Evolutionary conservation across 768 basidiomycete genomes (phyloP).

Genomic region (Saitozyma sp.): DNA sequence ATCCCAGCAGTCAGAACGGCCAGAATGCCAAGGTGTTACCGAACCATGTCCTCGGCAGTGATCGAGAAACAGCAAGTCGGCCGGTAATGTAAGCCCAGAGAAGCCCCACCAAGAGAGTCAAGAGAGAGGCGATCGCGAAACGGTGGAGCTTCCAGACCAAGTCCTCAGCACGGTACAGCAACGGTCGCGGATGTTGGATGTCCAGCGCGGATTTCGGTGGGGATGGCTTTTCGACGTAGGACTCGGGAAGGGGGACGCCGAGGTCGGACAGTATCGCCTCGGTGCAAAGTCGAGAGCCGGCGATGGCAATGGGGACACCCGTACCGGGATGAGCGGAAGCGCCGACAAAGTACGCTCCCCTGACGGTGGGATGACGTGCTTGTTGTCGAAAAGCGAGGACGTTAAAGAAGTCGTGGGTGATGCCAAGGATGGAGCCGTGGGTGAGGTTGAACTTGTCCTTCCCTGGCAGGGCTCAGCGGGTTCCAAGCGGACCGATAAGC

Average conservation of each 20-base stretch:
- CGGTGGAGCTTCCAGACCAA: slow-evolving; percentile 3
- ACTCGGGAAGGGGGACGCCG: slow-evolving; percentile 28
- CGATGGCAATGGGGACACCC: slow-evolving; percentile 55
- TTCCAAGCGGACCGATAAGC: neutral
- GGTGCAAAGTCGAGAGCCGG: slow-evolving; percentile 53
- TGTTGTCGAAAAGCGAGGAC: slow-evolving; percentile 52
- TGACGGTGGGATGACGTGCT: slow-evolving; percentile 48
- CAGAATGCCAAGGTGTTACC: too few species aligned
- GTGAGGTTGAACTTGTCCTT: slow-evolving; percentile 56
- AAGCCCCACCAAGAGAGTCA: neutral
- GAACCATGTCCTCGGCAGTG: too few species aligned
- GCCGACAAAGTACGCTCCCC: slow-evolving; percentile 56
- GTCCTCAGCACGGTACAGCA: slow-evolving; percentile 17
- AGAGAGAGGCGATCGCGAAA: slow-evolving; percentile 14
- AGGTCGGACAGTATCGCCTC: slow-evolving; percentile 51
- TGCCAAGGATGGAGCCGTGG: slow-evolving; percentile 55
- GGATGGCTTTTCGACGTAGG: slow-evolving; percentile 7
- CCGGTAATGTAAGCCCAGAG: neutral
- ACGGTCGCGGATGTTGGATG: neutral
- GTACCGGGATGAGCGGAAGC: slow-evolving; percentile 56
- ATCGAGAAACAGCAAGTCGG: too few species aligned
- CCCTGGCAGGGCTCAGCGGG: slow-evolving; percentile 33
- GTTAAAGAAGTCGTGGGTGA: slow-evolving; percentile 54
- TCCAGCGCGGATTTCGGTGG: slow-evolving; percentile 10
- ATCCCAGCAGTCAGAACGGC: too few species aligned